A percentile compares a stretch with the other conserved stretches of the same genome.
These are phyloP conservation scores for Aeschynomene evenia DNA, from an alignment of 306 rosid species.

Conservation along the genomic window DNA sequence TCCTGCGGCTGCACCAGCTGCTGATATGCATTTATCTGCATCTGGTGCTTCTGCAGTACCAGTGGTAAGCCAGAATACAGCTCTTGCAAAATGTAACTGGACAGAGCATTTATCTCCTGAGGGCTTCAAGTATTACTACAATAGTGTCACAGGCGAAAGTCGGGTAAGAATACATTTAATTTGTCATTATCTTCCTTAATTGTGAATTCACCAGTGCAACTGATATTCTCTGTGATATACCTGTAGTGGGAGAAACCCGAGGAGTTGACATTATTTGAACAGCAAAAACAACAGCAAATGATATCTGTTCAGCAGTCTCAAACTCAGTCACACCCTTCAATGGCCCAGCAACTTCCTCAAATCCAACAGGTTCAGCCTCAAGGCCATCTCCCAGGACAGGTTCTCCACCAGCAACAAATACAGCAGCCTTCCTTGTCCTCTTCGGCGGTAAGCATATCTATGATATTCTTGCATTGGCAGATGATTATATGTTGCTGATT, in stretches of 20 bases:
- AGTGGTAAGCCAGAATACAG: conserved; percentile 39
- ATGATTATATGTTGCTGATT: conserved; percentile 31
- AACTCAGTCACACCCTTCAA: conserved; percentile 53
- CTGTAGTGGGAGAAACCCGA: conserved; percentile 97
- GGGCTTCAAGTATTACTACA: conserved; percentile 87
- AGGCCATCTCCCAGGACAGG: conserved; percentile 58
- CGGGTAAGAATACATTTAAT: conserved; percentile 53
- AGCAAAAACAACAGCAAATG: conserved; percentile 60
- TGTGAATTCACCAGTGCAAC: conserved; percentile 22
- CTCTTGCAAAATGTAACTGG: conserved; percentile 70
- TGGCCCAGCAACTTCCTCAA: conserved; percentile 55
- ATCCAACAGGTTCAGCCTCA: conserved; percentile 61
- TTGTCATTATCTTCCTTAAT: conserved; percentile 19
- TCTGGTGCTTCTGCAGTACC: conserved; percentile 48
- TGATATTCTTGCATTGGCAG: conserved; percentile 11
- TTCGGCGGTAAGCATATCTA: conserved; percentile 47
- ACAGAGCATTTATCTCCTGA: conserved; percentile 94
- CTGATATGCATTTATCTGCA: conserved; percentile 60
- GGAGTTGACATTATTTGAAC: conserved; percentile 61
- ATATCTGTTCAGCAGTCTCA: conserved; percentile 57
- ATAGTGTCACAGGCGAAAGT: conserved; percentile 82
- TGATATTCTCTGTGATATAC: conserved; percentile 30
- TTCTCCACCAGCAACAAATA: conserved; percentile 52
- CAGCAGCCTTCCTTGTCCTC: conserved; percentile 60
- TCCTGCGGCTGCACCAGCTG: conserved; percentile 40